Conservation (phyloP, 2,329 filamentous ascomycete species). For the Aphanocladium album region DNA sequence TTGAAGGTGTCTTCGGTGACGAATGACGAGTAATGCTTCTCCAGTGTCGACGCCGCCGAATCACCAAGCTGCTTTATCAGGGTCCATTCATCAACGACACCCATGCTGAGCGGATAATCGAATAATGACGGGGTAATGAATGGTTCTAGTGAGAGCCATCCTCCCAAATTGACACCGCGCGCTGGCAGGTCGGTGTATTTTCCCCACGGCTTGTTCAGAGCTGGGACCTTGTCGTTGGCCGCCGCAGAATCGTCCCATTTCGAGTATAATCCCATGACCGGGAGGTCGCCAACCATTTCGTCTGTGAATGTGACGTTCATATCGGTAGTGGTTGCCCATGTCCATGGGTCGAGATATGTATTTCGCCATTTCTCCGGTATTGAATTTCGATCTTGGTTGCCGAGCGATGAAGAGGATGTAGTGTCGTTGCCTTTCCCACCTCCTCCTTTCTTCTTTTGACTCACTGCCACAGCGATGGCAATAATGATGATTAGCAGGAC, state of each 20-base stretch:
- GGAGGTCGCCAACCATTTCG: slow-evolving; percentile 76
- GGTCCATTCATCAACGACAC: slow-evolving; percentile 85
- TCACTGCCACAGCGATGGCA: slow-evolving; percentile 55
- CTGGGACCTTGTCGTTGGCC: slow-evolving; percentile 75
- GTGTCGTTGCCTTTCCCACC: slow-evolving; percentile 19
- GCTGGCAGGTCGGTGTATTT: slow-evolving; percentile 74
- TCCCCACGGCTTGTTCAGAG: slow-evolving; percentile 70
- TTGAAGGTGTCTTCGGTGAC: slow-evolving; percentile 78
- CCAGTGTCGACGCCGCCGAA: slow-evolving; percentile 62
- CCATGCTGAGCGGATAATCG: slow-evolving; percentile 54
- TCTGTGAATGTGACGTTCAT: slow-evolving; percentile 95
- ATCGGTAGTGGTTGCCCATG: slow-evolving; percentile 83
- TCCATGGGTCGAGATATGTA: slow-evolving; percentile 80
- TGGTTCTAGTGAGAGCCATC: slow-evolving; percentile 90
- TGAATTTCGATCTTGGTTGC: slow-evolving; percentile 47
- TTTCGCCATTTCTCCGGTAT: slow-evolving; percentile 65
- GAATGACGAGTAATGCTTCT: slow-evolving; percentile 87
- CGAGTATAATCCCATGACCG: slow-evolving; percentile 81
- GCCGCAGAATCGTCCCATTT: slow-evolving; percentile 78
- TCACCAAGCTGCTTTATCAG: slow-evolving; percentile 66
- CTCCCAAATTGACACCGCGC: slow-evolving; percentile 86
- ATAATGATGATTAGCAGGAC: slow-evolving; percentile 63
- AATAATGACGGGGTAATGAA: slow-evolving; percentile 96
- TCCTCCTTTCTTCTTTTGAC: slow-evolving; percentile 49
- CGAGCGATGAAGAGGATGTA: slow-evolving; percentile 35